Conservation (phyloP, 2,329 filamentous ascomycete genomes). For the Scedosporium dehoogii region DNA sequence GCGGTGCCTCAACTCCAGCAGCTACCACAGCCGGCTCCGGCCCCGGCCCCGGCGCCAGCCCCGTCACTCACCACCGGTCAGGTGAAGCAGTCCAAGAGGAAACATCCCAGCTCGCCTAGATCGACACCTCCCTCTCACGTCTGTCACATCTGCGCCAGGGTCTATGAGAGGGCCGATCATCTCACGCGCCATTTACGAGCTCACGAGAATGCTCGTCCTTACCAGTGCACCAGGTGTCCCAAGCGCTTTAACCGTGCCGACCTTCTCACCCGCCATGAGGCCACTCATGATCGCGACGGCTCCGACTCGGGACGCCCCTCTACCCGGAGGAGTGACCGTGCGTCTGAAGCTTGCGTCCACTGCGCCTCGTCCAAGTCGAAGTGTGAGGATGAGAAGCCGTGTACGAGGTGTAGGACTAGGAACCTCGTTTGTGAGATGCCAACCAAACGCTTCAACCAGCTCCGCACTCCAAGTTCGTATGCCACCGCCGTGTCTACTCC, state of each 20-base stretch:
- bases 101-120: background rate
- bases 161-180: constrained; percentile 44
- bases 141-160: constrained; percentile 39
- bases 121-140: constrained; percentile 22
- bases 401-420: constrained; percentile 37
- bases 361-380: constrained; percentile 44
- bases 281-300: constrained; percentile 36
- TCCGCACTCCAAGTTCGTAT: background rate
- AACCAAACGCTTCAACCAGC: background rate
- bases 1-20: background rate
- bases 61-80: background rate
- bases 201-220: constrained; percentile 39
- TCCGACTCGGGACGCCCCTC: constrained; percentile 19
- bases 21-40: background rate
- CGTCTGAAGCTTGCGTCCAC: constrained; percentile 41
- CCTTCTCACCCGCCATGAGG: constrained; percentile 40
- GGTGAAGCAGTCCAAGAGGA: constrained; percentile 1
- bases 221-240: constrained; percentile 38
- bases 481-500: background rate
- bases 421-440: constrained; percentile 31
- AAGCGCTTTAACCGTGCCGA: constrained; percentile 46
- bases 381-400: constrained; percentile 45
- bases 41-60: background rate
- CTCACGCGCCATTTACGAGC: constrained; percentile 41
- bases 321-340: constrained; percentile 37